Base-by-base conservation (phyloP, 2,329 filamentous ascomycete species). In the Microsporum audouinii region DNA sequence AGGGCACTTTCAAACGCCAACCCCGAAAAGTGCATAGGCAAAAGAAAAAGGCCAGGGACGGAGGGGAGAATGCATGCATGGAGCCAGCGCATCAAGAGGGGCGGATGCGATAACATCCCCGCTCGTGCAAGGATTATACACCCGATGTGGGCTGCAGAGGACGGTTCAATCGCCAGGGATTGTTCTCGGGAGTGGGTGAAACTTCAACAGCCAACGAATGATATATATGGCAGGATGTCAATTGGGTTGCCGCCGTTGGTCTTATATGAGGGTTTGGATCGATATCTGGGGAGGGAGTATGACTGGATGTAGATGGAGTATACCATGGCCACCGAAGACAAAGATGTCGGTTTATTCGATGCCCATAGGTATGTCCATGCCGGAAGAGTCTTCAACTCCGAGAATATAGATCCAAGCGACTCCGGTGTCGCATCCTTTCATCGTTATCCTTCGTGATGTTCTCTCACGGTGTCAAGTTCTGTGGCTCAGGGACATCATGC, bases 1-100 rank as follows among this genome's bases (percentile, higher is more conserved):
- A 12, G 38, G 5, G 38, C 38, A 12, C 10, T 41, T 41, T 43
- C 39, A 14, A 43, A 17, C 39, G 39, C 39, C 39, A 43, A 43
- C 39, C 39, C 39, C 17, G 43, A 47, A 23, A 47, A 8, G n/a
- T 23, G 23, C n/a, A 29, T 29, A 27, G 43, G 23, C 8, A 47
- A 29, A 17, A 51, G 2, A 27, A 51, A 51, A 31, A 10, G 29
- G 14, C 49, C 49, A 53, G 31, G 49, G 27, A 53, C 31, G 49
- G 27, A 51, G 45, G 7, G 31, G 12, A 27, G 7, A 10, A 31
- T 53, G 49, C 49, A 53, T 53, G 49, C 49, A 33, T 23, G 27
- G 49, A 53, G 49, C 49, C 49, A 53, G 29, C 49, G 49, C 49
- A 53, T 53, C 49, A 34, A 31, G 49, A 53, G 49, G 49, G 49